These are phyloP conservation scores for Lactuca sativa DNA, from an alignment of 129 eudicot species.

Conservation along the genomic window DNA sequence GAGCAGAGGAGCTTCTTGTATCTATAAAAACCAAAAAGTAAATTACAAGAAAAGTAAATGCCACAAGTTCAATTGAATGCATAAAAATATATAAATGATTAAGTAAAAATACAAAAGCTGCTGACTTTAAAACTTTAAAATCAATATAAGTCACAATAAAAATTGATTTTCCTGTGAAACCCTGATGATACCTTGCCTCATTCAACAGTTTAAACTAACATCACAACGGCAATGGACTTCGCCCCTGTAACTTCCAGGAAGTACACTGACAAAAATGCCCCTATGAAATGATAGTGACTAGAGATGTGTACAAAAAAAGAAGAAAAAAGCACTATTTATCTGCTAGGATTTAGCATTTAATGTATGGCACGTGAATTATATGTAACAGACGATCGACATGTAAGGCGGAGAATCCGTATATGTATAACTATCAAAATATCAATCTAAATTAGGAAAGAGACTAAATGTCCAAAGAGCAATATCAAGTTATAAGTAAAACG, in stretches of 20 bases:
- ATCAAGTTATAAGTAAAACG: slow-evolving; percentile 15
- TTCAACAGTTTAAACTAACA: slow-evolving; percentile 49
- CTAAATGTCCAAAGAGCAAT: slow-evolving; percentile 25
- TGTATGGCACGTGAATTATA: slow-evolving; percentile 20
- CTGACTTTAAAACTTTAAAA: slow-evolving; percentile 4
- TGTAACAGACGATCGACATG: slow-evolving; percentile 6
- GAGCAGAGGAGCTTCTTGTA: slow-evolving; percentile 88
- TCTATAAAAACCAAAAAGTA: slow-evolving; percentile 44
- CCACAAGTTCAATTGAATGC: slow-evolving; percentile 26
- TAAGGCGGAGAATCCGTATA: slow-evolving; percentile 9
- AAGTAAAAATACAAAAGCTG: slow-evolving; percentile 16
- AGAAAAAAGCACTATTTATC: slow-evolving; percentile 21
- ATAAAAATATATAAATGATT: slow-evolving; percentile 3
- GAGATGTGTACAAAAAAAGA: slow-evolving; percentile 4
- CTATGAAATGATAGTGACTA: slow-evolving; percentile 48
- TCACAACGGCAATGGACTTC: slow-evolving; percentile 68
- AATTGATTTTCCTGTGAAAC: slow-evolving; percentile 41
- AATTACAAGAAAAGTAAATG: slow-evolving; percentile 41
- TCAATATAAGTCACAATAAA: slow-evolving; percentile 22
- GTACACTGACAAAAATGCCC: slow-evolving; percentile 36
- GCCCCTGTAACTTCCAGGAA: slow-evolving; percentile 62
- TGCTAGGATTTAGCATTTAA: slow-evolving; percentile 24
- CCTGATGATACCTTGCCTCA: slow-evolving; percentile 77
- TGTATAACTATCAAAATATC: slow-evolving; percentile 22
- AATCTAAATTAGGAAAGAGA: slow-evolving; percentile 37